These are phyloP conservation scores for Vitis rupestris DNA, from an alignment of 164 flowering plant genomes.

Conservation along the genomic window DNA sequence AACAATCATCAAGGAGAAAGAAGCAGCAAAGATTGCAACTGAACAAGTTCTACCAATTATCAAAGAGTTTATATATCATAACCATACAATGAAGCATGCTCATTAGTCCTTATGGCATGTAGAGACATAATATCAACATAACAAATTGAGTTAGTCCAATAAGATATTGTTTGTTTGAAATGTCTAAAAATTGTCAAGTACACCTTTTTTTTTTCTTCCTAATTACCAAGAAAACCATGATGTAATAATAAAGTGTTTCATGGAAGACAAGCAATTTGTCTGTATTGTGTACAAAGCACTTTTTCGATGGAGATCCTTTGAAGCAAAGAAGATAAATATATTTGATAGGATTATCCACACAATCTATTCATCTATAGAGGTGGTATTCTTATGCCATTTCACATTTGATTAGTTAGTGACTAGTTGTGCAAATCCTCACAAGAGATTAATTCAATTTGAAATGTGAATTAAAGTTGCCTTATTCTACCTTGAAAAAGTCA, in stretches of 20 bases:
- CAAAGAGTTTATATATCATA: slow-evolving; percentile 22
- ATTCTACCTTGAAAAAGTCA: slow-evolving; percentile 35
- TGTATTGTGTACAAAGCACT: slow-evolving; percentile 64
- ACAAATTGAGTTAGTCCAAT: not conserved
- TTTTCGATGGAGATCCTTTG: slow-evolving; percentile 85
- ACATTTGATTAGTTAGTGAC: not conserved
- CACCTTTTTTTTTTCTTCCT: too few species aligned
- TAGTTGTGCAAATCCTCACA: too few species aligned
- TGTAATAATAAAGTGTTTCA: too few species aligned
- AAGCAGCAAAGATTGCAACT: slow-evolving; percentile 74
- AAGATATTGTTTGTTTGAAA: too few species aligned
- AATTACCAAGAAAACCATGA: too few species aligned
- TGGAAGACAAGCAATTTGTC: slow-evolving; percentile 65
- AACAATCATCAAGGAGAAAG: slow-evolving; percentile 56
- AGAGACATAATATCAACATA: too few species aligned
- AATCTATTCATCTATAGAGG: slow-evolving; percentile 65
- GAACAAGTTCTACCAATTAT: slow-evolving; percentile 80
- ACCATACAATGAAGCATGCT: too few species aligned
- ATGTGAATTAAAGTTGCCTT: slow-evolving; percentile 1
- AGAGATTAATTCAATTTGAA: not conserved
- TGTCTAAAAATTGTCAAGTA: too few species aligned
- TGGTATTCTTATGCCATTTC: slow-evolving; percentile 6
- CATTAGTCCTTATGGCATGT: too few species aligned
- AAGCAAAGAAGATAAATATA: slow-evolving; percentile 73
- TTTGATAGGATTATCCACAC: slow-evolving; percentile 72